Base-by-base conservation (phyloP, 2,329 filamentous ascomycete genomes). In the Chaetomiaceae sp. region DNA sequence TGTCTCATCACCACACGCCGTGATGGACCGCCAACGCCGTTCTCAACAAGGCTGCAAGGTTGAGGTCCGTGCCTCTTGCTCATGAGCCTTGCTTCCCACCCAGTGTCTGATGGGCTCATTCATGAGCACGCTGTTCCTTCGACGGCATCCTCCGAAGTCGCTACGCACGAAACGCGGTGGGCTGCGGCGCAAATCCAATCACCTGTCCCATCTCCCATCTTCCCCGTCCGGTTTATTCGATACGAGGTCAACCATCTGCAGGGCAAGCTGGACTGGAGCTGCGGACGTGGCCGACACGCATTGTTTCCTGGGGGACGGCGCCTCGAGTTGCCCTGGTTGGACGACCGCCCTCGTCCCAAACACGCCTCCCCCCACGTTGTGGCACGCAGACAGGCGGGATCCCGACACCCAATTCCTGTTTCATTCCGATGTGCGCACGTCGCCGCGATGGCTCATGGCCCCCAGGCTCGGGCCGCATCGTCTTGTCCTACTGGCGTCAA, bases 401-500 rank as follows among this genome's bases (percentile, higher is more conserved):
- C 19, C 51, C 51, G 51, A 46, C 20, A 23, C 20, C 33, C 40
- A 39, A 36, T 48, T 29, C 38, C 33, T 27, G 20, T 45, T 33
- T 49, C 45, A 49, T 25, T 27, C 25, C 29, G 25, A 44, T 19
- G 15, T 9, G 23, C 29, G 4, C 38, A 43, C 31, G 20, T 33
- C 38, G n/a, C n/a, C n/a, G n/a, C n/a, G 27, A n/a, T 34, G 19
- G 25, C 38, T 36, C 37, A 33, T 38, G 23, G 20, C 20, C 9
- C 29, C 43, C 51, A 17, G 31, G 31, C 34, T 54, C 51, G 45
- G 45, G 45, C 51, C 51, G 51, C 39, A 44, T 54, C 39, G 23
- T 27, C 15, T 22, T 49, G 31, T 44, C 38, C n/a, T 22, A 17
- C 22, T 6, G 15, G 33, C 15, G 38, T 27, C 29, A 44, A 20